These are phyloP conservation scores for Spizellomyces punctatus DNA, from an alignment of 192 early-diverging fungal species.

Conservation along the genomic window DNA sequence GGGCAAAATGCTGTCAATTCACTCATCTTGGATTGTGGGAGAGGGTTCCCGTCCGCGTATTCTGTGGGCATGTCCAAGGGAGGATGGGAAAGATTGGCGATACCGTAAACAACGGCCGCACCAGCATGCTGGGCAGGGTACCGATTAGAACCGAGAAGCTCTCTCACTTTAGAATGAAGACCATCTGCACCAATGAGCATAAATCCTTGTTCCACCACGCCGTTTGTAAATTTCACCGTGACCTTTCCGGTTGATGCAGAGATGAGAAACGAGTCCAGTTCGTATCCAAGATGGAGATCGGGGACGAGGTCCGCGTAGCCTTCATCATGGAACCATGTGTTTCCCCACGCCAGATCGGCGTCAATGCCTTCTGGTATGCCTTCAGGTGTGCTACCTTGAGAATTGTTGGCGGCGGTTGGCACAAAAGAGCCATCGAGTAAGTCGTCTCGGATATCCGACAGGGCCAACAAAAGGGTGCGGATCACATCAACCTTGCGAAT, in stretches of 20 bases:
- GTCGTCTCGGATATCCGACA: constrained; percentile 42
- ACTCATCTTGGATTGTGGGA: constrained; percentile 31
- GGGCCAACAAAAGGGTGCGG: constrained; percentile 48
- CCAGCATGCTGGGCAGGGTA: constrained; percentile 40
- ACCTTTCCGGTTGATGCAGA: constrained; percentile 45
- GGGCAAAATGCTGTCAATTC: constrained; percentile 45
- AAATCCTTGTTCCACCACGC: constrained; percentile 34
- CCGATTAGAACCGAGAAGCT: constrained; percentile 32
- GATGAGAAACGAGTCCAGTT: constrained; percentile 45
- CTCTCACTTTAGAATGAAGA: constrained; percentile 47
- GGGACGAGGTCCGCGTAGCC: constrained; percentile 40
- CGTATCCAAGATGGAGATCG: constrained; percentile 39
- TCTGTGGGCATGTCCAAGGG: constrained; percentile 37
- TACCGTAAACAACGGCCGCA: constrained; percentile 45
- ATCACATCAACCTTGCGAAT: constrained; percentile 48
- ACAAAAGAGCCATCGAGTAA: constrained; percentile 35
- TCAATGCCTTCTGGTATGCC: constrained; percentile 7
- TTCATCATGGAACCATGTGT: constrained; percentile 46
- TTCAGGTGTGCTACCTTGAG: constrained; percentile 1
- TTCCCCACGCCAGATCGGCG: constrained; percentile 42
- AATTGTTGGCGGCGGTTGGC: constrained; percentile 40
- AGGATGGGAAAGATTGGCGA: constrained; percentile 38
- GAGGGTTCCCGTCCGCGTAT: constrained; percentile 31
- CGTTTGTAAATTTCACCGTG: constrained; percentile 45
- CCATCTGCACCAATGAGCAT: constrained; percentile 56